Evolutionary conservation across 176 grass and related monocot genomes (phyloP).

Genomic region (Zizania latifolia): DNA sequence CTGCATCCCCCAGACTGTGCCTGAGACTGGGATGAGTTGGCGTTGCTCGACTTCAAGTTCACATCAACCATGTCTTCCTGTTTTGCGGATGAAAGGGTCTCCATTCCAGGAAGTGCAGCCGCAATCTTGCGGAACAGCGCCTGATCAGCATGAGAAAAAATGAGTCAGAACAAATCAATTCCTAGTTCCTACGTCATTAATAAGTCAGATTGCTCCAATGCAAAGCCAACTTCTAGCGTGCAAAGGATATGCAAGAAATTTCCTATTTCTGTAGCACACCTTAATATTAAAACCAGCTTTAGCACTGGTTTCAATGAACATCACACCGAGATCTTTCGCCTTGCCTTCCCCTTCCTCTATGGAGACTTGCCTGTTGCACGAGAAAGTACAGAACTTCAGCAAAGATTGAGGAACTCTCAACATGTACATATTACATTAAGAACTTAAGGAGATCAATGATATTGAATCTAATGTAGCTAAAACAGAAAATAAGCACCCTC

Average conservation of each 20-base stretch:
- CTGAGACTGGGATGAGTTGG: constrained; percentile 70
- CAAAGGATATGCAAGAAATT: constrained; percentile 1
- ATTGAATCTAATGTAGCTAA: not conserved
- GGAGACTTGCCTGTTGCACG: constrained; percentile 81
- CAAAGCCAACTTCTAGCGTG: not conserved
- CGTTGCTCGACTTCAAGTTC: constrained; percentile 65
- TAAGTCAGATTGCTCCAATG: too few relatives aligned
- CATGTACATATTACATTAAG: not conserved
- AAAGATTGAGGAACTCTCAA: not conserved
- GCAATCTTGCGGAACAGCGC: constrained; percentile 94
- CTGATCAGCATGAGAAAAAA: constrained; percentile 14
- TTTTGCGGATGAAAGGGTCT: constrained; percentile 77
- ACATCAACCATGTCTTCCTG: constrained; percentile 94
- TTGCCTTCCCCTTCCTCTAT: constrained; percentile 98
- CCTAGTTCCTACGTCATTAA: too few relatives aligned
- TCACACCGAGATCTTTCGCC: constrained; percentile 87
- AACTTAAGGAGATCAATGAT: not conserved
- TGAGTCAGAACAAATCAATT: too few relatives aligned
- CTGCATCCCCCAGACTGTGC: constrained; percentile 70
- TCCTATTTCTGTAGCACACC: constrained; percentile 41
- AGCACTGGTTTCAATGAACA: constrained; percentile 99
- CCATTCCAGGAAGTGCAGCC: constrained; percentile 89
- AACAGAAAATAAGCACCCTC: not conserved
- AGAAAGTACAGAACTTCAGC: constrained; percentile 33
- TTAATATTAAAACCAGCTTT: constrained; percentile 99